Evolutionary conservation across 345 rosid genomes (phyloP).

Genomic region (Eucalyptus polyanthemos): DNA sequence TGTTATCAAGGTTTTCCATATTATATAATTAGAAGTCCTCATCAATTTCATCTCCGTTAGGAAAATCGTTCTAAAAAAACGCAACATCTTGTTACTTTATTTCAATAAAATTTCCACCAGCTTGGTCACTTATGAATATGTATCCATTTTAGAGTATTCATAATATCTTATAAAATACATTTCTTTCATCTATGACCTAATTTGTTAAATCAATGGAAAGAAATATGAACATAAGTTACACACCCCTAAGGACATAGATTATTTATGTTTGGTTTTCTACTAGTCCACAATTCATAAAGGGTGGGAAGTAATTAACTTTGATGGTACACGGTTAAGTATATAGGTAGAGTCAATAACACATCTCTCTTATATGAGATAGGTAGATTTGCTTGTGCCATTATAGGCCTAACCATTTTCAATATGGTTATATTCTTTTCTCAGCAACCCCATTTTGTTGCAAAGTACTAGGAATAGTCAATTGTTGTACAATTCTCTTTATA

Average conservation of each 20-base stretch:
- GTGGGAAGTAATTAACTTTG: no score
- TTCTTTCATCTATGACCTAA: rapidly evolving
- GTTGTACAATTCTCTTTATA: rapidly evolving
- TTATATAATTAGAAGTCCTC: rapidly evolving
- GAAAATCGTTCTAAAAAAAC: rapidly evolving
- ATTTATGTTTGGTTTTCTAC: no score
- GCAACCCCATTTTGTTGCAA: rapidly evolving
- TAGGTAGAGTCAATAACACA: no score
- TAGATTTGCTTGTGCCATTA: no score
- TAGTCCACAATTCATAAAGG: no score
- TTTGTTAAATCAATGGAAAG: no score
- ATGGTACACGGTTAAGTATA: no score
- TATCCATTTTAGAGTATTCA: rapidly evolving
- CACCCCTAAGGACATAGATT: no score
- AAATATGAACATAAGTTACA: no score
- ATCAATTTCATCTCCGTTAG: rapidly evolving
- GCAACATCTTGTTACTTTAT: rapidly evolving
- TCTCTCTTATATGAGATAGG: rapidly evolving
- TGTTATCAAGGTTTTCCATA: rapidly evolving
- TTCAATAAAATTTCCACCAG: rapidly evolving
- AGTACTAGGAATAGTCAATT: rapidly evolving
- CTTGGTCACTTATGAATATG: no score
- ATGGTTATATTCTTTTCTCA: no score
- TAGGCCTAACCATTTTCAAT: no score
- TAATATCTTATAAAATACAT: rapidly evolving